Evolutionary conservation across 768 basidiomycete genomes (phyloP), one percentile per base, ranked within the genome.

Genomic region (Mycena galericulata): DNA sequence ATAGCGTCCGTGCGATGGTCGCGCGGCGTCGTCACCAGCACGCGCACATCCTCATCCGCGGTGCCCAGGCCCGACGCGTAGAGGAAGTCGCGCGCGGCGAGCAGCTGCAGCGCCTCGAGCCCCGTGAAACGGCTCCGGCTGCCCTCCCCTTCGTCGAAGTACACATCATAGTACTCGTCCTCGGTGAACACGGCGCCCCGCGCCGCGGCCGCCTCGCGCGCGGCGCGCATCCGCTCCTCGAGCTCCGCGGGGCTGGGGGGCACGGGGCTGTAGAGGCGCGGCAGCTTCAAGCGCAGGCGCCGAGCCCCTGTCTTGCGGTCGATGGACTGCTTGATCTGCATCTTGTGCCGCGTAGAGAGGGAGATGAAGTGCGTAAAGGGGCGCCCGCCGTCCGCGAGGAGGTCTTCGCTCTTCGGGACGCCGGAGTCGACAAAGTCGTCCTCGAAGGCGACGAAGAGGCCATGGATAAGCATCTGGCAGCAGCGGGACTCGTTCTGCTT

Each of bases 401-500:
- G 62, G 53, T 58, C 50, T 36, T 70, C 59, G 45, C 26, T 30
- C 29, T 49, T 24, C 7, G 65, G 50, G 34, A 55, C 41, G 36
- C 69, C 67, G 30, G 62, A 72, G 45, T 56, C 50, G 65, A 67
- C 45, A 22, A 38, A 67, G 62, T 74, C 73, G 62, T 72, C 71
- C 58, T 74, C 73, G 50, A 74, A 74, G 51, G 73, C 73, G 50
- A 74, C 62, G 71, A 53, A 72, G 27, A 74, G 67, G 8, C 71
- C 73, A 40, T 67, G 71, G 29, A 69, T 53, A 54, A 74, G 61
- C 65, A 68, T 65, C 47, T 74, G 73, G 34, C 69, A 61, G 50
- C 73, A 74, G 36, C 73, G 65, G 18, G 69, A 72, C 53, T 74
- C 73, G 57, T 68, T 65, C 46, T 51, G 43, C 49, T 58, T 43